These are phyloP conservation scores for Arthrobotrys pseudoclavata DNA, from an alignment of 2,329 filamentous ascomycete genomes.

Conservation along the genomic window DNA sequence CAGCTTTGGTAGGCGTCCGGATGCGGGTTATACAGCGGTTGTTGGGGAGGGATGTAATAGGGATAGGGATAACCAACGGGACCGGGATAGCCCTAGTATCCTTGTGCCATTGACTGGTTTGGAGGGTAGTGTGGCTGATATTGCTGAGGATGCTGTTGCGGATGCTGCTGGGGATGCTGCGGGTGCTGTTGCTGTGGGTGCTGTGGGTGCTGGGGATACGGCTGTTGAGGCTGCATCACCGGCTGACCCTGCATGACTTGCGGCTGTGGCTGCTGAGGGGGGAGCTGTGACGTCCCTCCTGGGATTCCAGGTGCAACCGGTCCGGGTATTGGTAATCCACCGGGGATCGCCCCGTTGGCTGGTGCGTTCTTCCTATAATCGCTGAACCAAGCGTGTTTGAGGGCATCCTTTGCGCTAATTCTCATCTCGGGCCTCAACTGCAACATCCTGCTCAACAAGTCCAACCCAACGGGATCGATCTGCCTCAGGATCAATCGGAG, in stretches of 20 bases:
- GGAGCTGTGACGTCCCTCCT: conserved; percentile 50
- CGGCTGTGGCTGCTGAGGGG: conserved; percentile 67
- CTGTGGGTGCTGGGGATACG: conserved; percentile 33
- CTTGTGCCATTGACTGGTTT: conserved; percentile 50
- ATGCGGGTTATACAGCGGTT: conserved; percentile 13
- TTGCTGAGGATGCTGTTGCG: conserved; percentile 40
- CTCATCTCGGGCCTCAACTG: conserved; percentile 92
- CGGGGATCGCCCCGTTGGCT: conserved; percentile 49
- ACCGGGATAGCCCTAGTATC: conserved; percentile 62
- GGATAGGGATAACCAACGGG: conserved; percentile 64
- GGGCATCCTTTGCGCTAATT: conserved; percentile 86
- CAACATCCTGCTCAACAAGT: conserved; percentile 89
- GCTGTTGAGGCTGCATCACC: conserved; percentile 47
- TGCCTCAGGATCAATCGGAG: conserved; percentile 87
- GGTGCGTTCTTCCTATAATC: conserved; percentile 67
- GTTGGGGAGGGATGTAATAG: conserved; percentile 60
- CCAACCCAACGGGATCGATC: conserved; percentile 87
- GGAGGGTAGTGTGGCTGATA: conserved; percentile 61
- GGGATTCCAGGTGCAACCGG: conserved; percentile 43
- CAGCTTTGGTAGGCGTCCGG: conserved; percentile 46
- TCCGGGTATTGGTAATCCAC: conserved; percentile 51
- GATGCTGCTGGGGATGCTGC: conserved; percentile 60
- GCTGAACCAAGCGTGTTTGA: conserved; percentile 92
- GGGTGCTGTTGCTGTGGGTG: conserved; percentile 23
- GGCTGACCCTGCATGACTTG: conserved; percentile 53